A percentile compares a stretch with the other conserved stretches of the same genome.
These are phyloP conservation scores for Zygotorulaspora chibaensis DNA, from an alignment of 805 yeast genomes.

Conservation along the genomic window DNA sequence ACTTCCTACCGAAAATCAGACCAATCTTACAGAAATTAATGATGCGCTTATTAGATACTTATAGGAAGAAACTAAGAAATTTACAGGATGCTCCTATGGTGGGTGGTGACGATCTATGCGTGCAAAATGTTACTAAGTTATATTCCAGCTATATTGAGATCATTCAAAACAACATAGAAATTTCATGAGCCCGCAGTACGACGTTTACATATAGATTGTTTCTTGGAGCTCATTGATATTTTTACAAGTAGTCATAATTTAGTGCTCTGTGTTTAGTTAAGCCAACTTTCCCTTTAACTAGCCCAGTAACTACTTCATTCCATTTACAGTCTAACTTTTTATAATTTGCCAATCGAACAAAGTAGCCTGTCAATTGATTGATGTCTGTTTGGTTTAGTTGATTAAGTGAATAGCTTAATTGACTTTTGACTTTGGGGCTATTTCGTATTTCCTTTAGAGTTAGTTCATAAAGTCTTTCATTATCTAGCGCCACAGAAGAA, in stretches of 20 bases:
- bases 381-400: slow-evolving; percentile 51
- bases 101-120: slow-evolving; percentile 7
- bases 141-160: slow-evolving; percentile 22
- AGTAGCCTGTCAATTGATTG: slow-evolving; percentile 64
- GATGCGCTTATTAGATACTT: not conserved
- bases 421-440: slow-evolving; percentile 50
- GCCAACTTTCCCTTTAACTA: slow-evolving; percentile 40
- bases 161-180: slow-evolving; percentile 11
- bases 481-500: slow-evolving; percentile 25
- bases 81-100: slow-evolving; percentile 1
- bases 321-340: slow-evolving; percentile 41
- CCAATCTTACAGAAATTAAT: slow-evolving; percentile 2
- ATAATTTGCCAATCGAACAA: slow-evolving; percentile 46
- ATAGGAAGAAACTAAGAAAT: not conserved
- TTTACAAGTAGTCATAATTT: slow-evolving; percentile 23
- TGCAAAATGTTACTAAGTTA: slow-evolving; percentile 15
- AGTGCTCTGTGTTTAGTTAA: slow-evolving; percentile 18
- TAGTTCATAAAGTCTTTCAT: slow-evolving; percentile 35
- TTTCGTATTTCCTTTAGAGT: slow-evolving; percentile 32
- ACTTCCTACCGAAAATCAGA: slow-evolving; percentile 16
- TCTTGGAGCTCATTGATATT: not conserved
- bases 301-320: slow-evolving; percentile 43
- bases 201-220: not conserved
- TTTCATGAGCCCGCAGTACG: slow-evolving; percentile 1
- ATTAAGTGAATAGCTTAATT: slow-evolving; percentile 20